phyloP scores from a whole-genome alignment of 805 yeast species.

The Pichia cephalocereana region DNA sequence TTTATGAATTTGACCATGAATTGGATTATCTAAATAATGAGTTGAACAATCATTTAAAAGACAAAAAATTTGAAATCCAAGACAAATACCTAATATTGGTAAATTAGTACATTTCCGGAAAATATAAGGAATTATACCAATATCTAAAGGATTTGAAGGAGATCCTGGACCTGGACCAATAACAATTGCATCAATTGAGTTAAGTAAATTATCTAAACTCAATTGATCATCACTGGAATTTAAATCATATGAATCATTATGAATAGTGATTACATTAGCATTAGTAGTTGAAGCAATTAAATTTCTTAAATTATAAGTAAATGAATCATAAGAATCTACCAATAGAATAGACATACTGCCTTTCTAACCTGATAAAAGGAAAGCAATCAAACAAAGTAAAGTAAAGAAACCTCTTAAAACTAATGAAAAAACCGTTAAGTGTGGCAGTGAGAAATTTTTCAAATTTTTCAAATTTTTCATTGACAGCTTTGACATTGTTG shows the following conservation, averaged over 20 bases:
- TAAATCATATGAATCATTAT: constrained; percentile 45
- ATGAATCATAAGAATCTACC: constrained; percentile 92
- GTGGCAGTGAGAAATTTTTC: no score
- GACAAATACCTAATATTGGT: constrained; percentile 85
- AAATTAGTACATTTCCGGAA: constrained; percentile 31
- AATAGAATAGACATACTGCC: constrained; percentile 45
- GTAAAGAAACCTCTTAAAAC: no score
- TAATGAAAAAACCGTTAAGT: no score
- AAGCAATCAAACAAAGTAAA: no score
- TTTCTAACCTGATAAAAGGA: background rate
- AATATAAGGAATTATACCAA: constrained; percentile 60
- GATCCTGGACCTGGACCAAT: constrained; percentile 98
- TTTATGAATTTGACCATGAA: constrained; percentile 78
- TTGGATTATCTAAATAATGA: constrained; percentile 43
- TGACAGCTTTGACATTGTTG: no score
- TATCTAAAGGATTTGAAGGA: constrained; percentile 54
- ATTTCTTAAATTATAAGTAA: constrained; percentile 70
- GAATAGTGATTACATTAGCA: constrained; percentile 45
- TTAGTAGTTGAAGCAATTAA: constrained; percentile 48
- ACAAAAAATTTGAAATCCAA: constrained; percentile 86
- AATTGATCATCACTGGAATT: constrained; percentile 18
- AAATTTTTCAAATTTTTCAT: no score
- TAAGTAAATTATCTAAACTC: constrained; percentile 35
- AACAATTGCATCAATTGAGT: constrained; percentile 61
- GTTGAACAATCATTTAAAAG: constrained; percentile 47